phyloP scores from a whole-genome alignment of 2,329 filamentous ascomycete species.

The Sarocladium kiliense region DNA sequence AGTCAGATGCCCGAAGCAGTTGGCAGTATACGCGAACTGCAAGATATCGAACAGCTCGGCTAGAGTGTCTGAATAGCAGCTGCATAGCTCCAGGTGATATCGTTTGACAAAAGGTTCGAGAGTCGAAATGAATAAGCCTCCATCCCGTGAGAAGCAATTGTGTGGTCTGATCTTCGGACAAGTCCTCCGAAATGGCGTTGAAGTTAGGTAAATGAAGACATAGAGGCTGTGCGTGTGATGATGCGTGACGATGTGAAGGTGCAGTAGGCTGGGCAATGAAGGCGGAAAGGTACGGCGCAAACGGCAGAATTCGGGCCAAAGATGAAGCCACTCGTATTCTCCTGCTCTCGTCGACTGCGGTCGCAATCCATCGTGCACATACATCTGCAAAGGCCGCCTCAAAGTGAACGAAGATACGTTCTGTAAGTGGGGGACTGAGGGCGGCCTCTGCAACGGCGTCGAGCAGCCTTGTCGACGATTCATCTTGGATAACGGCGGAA shows the following conservation, averaged over 20 bases:
- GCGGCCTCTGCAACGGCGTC: slow-evolving; percentile 65
- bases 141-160: slow-evolving; percentile 50
- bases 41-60: slow-evolving; percentile 66
- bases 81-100: slow-evolving; percentile 65
- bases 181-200: slow-evolving; percentile 13
- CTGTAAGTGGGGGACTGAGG: slow-evolving; percentile 64
- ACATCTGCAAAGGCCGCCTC: slow-evolving; percentile 74
- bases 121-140: slow-evolving; percentile 74
- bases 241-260: slow-evolving; percentile 3
- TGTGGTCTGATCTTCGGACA: slow-evolving; percentile 19
- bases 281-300: slow-evolving; percentile 73
- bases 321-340: slow-evolving; percentile 54
- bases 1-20: slow-evolving; percentile 74
- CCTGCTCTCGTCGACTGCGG: slow-evolving; percentile 32
- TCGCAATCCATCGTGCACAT: slow-evolving; percentile 70
- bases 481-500: slow-evolving; percentile 58
- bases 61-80: slow-evolving; percentile 57
- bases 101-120: slow-evolving; percentile 58
- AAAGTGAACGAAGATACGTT: slow-evolving; percentile 69
- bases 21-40: slow-evolving; percentile 77
- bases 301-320: slow-evolving; percentile 74
- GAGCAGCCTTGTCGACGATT: slow-evolving; percentile 61
- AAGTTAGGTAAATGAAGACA: slow-evolving; percentile 24
- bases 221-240: slow-evolving; percentile 17
- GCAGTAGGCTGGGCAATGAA: slow-evolving; percentile 55